Conservation (phyloP, 2,329 filamentous ascomycete species). For the Colletotrichum orchidophilum region DNA sequence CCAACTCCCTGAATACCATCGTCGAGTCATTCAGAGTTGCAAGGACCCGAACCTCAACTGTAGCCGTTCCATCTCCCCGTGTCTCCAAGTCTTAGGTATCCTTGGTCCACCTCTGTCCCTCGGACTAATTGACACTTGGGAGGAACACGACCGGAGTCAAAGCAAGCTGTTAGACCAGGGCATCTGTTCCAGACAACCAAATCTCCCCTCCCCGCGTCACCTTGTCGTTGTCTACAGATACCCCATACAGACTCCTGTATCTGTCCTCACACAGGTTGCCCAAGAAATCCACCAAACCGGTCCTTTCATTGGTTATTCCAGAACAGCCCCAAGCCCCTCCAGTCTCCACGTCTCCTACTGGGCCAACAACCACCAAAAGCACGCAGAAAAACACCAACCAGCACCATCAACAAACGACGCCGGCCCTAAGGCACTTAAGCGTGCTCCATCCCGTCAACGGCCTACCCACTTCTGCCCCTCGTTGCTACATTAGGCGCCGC, state of each 20-base stretch:
- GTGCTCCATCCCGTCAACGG: constrained; percentile 7
- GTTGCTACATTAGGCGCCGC: constrained; percentile 32
- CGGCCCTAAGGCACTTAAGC: neutral
- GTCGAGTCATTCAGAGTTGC: constrained; percentile 27
- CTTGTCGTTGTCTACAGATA: neutral
- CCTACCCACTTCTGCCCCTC: constrained; percentile 32
- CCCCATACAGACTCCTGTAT: neutral
- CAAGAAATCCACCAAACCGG: neutral
- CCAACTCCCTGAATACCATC: constrained; percentile 7
- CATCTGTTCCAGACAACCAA: constrained; percentile 2
- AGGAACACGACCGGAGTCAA: constrained; percentile 11
- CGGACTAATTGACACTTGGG: constrained; percentile 11
- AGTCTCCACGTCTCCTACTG: neutral
- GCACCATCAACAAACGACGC: neutral
- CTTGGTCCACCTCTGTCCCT: neutral
- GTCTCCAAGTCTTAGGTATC: neutral
- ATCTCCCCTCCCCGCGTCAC: neutral
- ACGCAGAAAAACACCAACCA: neutral
- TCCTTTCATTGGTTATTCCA: constrained; percentile 9
- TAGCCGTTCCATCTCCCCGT: neutral
- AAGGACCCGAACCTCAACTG: neutral
- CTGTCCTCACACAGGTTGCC: neutral
- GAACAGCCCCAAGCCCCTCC: constrained; percentile 7
- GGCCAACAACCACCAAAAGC: neutral
- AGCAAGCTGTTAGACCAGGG: neutral